Evolutionary conservation across 164 flowering plant genomes (phyloP), one percentile per base, ranked within the genome.

Genomic region (Stephania japonica): DNA sequence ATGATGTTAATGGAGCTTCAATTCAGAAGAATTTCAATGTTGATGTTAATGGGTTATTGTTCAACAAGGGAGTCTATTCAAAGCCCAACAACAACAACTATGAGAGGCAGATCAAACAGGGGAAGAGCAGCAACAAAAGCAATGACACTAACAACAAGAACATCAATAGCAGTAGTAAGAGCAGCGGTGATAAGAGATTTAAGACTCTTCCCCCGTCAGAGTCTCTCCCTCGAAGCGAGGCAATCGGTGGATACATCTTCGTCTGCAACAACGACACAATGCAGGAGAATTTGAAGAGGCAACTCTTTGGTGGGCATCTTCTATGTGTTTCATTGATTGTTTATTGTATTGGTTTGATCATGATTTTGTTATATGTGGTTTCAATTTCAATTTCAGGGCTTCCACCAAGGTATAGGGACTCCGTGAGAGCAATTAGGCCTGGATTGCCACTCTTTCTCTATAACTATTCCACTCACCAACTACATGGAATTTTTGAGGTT

Each of bases 191-290:
- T 70, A 93, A 92, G 93, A 89, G 92, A 79, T 92, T 92, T 75
- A 95, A 92, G 88, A 89, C 99, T 9, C 89, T 94, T 64, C 97
- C 98, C 26, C 85, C 97, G 6, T 79, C 97, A 0, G 98, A 94
- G 75, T 76, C 97, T 69, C 78, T 94, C 68, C 97, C 98, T 6
- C 86, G 97, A 67, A 84, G 88, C 61, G 97, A 94, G 77, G 81
- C 89, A 0, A 75, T 94, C 71, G 98, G 98, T 38, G 98, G 98
- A 0, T 94, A 94, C 73, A 94, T 94, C 68, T 94, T 94, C 68
- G 97, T 94, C 73, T 94, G 98, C 87, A 94, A 94, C 85, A 94
- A 94, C 64, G 97, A 94, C 71, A 94, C 98, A 72, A 94, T 94
- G 98, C 83, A 84, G 23, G 98, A 94, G 85, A 92, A 94, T 72